These are phyloP conservation scores for Skeletonema menzelii DNA, from an alignment of 108 stramenopile species.

Conservation along the genomic window DNA sequence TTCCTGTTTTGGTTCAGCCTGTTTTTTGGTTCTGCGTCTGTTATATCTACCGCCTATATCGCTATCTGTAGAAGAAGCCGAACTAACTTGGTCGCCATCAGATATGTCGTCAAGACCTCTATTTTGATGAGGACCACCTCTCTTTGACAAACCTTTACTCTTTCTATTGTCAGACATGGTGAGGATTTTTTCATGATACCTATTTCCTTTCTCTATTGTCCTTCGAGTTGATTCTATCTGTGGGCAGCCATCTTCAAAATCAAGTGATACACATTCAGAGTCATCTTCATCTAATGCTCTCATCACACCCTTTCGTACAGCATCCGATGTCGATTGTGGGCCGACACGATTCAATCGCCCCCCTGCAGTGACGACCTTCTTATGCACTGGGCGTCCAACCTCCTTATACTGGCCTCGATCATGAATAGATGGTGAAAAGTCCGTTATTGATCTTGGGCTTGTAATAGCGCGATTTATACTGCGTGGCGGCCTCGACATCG, in stretches of 20 bases:
- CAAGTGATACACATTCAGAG: not conserved
- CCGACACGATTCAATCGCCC: not conserved
- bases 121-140: not conserved
- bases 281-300: slow-evolving; percentile 1
- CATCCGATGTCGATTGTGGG: not conserved
- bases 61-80: not conserved
- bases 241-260: not conserved
- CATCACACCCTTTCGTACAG: not conserved
- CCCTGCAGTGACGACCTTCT: not conserved
- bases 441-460: not conserved
- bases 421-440: not conserved
- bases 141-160: not conserved
- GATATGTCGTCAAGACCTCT: not conserved
- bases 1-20: not conserved
- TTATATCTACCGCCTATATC: not conserved
- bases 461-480: not conserved
- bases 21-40: not conserved
- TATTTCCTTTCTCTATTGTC: not conserved
- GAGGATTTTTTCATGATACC: not conserved
- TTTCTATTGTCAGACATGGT: not conserved
- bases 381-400: not conserved
- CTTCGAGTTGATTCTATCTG: not conserved
- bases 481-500: not conserved
- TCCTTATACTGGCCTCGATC: not conserved
- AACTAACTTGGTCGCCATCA: not conserved